These are phyloP conservation scores for Musa balbisiana DNA, from an alignment of 202 grass and related monocot genomes.

Conservation along the genomic window DNA sequence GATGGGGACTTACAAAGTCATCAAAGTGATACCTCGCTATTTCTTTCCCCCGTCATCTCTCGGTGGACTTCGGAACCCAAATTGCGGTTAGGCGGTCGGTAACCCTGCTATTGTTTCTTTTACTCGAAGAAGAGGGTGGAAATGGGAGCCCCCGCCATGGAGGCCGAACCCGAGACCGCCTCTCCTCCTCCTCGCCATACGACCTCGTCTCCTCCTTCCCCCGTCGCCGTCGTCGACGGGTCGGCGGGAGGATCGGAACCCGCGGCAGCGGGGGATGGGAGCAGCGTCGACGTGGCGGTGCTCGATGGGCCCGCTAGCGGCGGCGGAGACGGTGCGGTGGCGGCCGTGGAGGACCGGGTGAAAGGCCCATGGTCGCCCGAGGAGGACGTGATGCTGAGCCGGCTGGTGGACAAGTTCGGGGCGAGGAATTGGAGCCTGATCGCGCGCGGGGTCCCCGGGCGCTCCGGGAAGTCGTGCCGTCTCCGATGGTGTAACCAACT, in stretches of 20 bases:
- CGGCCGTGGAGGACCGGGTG: constrained; percentile 47
- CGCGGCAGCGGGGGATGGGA: constrained; percentile 19
- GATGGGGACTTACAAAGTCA: background rate
- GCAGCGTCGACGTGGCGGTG: constrained; percentile 32
- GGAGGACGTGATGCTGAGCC: constrained; percentile 64
- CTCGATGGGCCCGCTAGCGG: constrained; percentile 12
- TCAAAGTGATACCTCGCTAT: background rate
- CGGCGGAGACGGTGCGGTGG: background rate
- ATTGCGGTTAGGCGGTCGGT: constrained; percentile 37
- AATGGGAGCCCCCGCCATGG: background rate
- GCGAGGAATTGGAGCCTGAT: constrained; percentile 87
- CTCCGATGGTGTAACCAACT: constrained; percentile 98
- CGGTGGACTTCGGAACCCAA: constrained; percentile 6
- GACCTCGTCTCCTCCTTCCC: constrained; percentile 12
- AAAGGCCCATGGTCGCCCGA: constrained; percentile 83
- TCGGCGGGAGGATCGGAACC: constrained; percentile 12
- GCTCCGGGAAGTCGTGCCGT: constrained; percentile 90
- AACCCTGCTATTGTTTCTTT: background rate
- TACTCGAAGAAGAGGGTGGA: background rate
- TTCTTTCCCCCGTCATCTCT: background rate
- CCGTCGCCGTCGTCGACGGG: constrained; percentile 20
- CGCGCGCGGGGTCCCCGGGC: constrained; percentile 62
- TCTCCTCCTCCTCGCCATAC: background rate
- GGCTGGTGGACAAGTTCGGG: constrained; percentile 54
- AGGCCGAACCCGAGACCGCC: background rate